Percentiles rank a stretch among this genome's conserved stretches.
Evolutionary conservation across 2,329 filamentous ascomycete genomes (phyloP).

Genomic region (Colletotrichum tanaceti): DNA sequence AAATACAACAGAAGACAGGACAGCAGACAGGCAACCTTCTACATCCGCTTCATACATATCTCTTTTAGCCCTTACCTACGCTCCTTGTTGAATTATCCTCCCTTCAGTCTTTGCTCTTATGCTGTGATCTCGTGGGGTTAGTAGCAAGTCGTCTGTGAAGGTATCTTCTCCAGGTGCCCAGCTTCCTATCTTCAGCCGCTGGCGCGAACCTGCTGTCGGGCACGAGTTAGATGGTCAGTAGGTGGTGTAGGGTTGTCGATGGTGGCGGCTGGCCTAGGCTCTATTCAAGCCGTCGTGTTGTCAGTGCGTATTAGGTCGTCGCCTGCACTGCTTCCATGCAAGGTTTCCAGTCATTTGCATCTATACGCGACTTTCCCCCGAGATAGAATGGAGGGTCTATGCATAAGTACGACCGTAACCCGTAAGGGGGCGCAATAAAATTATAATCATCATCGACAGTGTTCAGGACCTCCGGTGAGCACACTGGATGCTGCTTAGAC

Average conservation of each 20-base stretch:
- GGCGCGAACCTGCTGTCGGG: slow-evolving; percentile 12
- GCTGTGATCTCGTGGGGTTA: background rate
- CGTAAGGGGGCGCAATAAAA: too few relatives aligned
- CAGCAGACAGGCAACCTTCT: too few relatives aligned
- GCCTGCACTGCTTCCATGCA: background rate
- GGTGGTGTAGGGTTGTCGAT: background rate
- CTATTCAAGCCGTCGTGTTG: background rate
- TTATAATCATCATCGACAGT: too few relatives aligned
- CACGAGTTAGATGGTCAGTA: background rate
- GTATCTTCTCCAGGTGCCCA: slow-evolving; percentile 21
- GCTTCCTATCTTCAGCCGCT: slow-evolving; percentile 16
- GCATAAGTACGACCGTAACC: too few relatives aligned
- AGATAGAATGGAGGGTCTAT: background rate
- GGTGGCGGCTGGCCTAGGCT: too few relatives aligned
- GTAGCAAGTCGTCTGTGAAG: slow-evolving; percentile 13
- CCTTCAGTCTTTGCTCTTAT: background rate
- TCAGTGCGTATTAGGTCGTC: background rate
- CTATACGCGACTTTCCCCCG: background rate
- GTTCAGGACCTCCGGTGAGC: too few relatives aligned
- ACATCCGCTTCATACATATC: too few relatives aligned
- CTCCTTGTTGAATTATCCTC: too few relatives aligned
- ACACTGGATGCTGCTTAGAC: too few relatives aligned
- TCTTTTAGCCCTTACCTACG: too few relatives aligned
- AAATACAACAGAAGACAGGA: too few relatives aligned
- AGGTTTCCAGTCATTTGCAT: background rate